A percentile compares a stretch with the other conserved stretches of the same genome.
phyloP scores from a whole-genome alignment of 768 basidiomycete species.

The Clitopilus passeckerianus region DNA sequence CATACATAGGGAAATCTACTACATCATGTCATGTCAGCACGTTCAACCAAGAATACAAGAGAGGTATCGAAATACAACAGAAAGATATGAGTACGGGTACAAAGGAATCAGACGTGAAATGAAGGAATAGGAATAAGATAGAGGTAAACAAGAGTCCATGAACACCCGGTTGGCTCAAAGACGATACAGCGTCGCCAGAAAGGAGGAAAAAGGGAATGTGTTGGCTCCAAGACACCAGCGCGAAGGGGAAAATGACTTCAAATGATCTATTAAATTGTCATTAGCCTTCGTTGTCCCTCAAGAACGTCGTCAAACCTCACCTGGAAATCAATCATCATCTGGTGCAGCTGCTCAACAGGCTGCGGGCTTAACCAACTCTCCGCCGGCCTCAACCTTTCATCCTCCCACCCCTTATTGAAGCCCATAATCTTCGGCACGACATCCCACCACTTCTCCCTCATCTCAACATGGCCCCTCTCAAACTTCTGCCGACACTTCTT shows the following conservation, averaged over 20 bases:
- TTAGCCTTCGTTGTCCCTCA: background rate
- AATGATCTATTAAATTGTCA: no score
- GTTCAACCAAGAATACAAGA: background rate
- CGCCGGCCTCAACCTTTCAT: background rate
- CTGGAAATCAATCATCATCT: background rate
- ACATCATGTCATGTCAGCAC: background rate
- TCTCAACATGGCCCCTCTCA: background rate
- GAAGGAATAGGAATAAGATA: no score
- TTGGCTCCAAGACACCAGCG: background rate
- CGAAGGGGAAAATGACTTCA: background rate
- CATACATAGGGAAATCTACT: background rate
- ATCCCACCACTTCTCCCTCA: constrained; percentile 7
- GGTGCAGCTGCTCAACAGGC: background rate
- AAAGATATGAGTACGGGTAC: background rate
- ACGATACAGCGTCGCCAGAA: background rate
- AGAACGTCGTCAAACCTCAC: background rate
- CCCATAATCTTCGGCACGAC: background rate
- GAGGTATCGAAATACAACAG: background rate
- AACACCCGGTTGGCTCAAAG: background rate
- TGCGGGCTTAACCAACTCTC: background rate
- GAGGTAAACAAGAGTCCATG: no score
- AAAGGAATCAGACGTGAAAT: no score
- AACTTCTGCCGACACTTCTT: constrained; percentile 7
- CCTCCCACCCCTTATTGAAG: constrained; percentile 5
- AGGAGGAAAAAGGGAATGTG: background rate